These are phyloP conservation scores for Ogataea paraovalis DNA, from an alignment of 805 yeast species.

Conservation along the genomic window DNA sequence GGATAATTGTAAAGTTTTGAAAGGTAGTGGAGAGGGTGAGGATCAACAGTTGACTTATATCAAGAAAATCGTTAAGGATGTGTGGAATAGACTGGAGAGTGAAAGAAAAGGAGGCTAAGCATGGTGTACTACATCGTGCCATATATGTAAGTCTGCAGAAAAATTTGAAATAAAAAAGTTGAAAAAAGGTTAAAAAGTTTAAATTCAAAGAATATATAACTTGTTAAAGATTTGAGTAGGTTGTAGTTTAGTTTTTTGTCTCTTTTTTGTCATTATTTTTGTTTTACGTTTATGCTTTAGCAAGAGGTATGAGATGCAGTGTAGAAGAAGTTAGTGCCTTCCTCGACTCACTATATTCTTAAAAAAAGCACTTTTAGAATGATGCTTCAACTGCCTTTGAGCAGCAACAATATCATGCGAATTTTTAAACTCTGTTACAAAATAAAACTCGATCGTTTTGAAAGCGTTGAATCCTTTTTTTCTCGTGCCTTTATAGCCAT, in stretches of 20 bases:
- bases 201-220: neutral
- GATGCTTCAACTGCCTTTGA: neutral
- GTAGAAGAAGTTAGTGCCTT: neutral
- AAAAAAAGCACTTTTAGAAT: neutral
- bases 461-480: slow-evolving; percentile 51
- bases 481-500: slow-evolving; percentile 64
- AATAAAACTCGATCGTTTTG: slow-evolving; percentile 36
- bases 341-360: neutral
- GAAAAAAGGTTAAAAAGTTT: neutral
- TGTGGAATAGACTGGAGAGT: slow-evolving; percentile 41
- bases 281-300: too few species aligned
- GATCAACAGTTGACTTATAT: slow-evolving; percentile 33
- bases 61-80: slow-evolving; percentile 46
- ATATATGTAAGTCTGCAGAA: neutral
- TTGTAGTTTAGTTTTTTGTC: too few species aligned
- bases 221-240: neutral
- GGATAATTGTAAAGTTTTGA: slow-evolving; percentile 26
- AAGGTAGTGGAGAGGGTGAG: slow-evolving; percentile 20
- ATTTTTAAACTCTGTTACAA: neutral
- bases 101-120: slow-evolving; percentile 52
- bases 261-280: too few species aligned
- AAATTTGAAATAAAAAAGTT: neutral
- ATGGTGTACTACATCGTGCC: neutral
- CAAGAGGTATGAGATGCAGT: too few species aligned
- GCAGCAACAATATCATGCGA: neutral